A percentile compares a stretch with the other conserved stretches of the same genome.
Conservation (phyloP, 257 asterid genomes). For the Przewalskia tangutica region DNA sequence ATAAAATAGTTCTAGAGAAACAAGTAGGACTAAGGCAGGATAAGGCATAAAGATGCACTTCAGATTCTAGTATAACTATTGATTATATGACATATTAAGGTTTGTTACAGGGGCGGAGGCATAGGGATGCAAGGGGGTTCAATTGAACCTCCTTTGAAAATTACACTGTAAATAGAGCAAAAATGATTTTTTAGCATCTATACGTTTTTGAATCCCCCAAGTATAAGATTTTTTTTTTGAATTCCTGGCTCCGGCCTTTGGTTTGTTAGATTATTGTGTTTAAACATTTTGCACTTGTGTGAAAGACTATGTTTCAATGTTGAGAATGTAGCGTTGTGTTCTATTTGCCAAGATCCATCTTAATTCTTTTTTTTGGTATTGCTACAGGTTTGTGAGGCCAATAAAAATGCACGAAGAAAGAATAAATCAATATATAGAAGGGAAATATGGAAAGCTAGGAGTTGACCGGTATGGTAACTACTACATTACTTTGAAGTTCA, state of each 20-base stretch:
- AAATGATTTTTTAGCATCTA: no score
- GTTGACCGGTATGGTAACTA: slow-evolving; percentile 56
- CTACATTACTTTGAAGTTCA: background rate
- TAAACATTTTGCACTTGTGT: background rate
- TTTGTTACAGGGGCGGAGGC: background rate
- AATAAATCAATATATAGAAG: slow-evolving; percentile 64
- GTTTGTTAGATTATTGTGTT: background rate
- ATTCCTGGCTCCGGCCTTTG: background rate
- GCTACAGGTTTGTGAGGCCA: slow-evolving; percentile 85
- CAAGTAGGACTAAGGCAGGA: background rate
- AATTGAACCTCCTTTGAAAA: background rate
- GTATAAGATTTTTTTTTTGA: background rate
- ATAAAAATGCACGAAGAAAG: slow-evolving; percentile 65
- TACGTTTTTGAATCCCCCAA: background rate
- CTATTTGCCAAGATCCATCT: background rate
- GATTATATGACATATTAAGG: background rate
- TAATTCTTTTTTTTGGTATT: background rate
- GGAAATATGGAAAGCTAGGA: slow-evolving; percentile 78
- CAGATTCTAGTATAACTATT: background rate
- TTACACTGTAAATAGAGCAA: background rate
- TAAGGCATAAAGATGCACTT: background rate
- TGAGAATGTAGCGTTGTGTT: background rate
- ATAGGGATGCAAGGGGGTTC: no score
- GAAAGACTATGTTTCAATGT: background rate
- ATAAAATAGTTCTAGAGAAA: background rate